Evolutionary conservation across 805 yeast species (phyloP).

Genomic region (Saturnispora halmiae): DNA sequence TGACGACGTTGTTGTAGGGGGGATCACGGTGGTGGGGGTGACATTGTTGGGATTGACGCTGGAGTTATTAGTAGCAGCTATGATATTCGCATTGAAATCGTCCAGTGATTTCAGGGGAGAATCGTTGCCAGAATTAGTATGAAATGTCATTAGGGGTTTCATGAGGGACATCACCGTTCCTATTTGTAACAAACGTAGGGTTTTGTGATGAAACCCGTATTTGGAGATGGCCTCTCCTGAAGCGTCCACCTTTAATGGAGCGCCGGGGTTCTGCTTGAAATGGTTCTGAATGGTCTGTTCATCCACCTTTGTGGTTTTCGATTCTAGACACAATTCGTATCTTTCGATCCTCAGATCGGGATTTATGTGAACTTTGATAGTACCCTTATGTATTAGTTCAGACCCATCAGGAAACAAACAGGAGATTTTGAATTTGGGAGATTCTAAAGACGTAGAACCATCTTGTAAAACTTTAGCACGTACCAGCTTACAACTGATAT

Average conservation of each 20-base stretch:
- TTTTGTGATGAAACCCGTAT: slow-evolving; percentile 55
- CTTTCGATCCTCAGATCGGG: slow-evolving; percentile 60
- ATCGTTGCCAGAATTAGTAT: not conserved
- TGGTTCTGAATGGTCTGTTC: slow-evolving; percentile 38
- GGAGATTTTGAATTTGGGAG: slow-evolving; percentile 39
- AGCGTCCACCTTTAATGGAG: not conserved
- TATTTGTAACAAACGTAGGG: slow-evolving; percentile 64
- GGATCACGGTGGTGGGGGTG: too few species aligned
- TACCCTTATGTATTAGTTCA: slow-evolving; percentile 51
- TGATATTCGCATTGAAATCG: not conserved
- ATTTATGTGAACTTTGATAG: slow-evolving; percentile 52
- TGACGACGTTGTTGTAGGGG: too few species aligned
- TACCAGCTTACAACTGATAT: slow-evolving; percentile 39
- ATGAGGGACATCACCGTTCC: slow-evolving; percentile 72
- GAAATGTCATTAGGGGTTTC: slow-evolving; percentile 44
- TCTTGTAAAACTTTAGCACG: slow-evolving; percentile 45
- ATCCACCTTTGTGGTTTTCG: slow-evolving; percentile 38
- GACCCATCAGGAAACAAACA: slow-evolving; percentile 64
- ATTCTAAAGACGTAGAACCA: slow-evolving; percentile 46
- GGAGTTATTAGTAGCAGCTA: too few species aligned
- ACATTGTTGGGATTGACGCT: too few species aligned
- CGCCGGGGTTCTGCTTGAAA: not conserved
- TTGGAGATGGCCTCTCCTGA: slow-evolving; percentile 36
- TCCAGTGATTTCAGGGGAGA: slow-evolving; percentile 6
- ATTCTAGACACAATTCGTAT: slow-evolving; percentile 48